phyloP scores from a whole-genome alignment of 495 filamentous ascomycete genomes.

The Penicillium arizonense region DNA sequence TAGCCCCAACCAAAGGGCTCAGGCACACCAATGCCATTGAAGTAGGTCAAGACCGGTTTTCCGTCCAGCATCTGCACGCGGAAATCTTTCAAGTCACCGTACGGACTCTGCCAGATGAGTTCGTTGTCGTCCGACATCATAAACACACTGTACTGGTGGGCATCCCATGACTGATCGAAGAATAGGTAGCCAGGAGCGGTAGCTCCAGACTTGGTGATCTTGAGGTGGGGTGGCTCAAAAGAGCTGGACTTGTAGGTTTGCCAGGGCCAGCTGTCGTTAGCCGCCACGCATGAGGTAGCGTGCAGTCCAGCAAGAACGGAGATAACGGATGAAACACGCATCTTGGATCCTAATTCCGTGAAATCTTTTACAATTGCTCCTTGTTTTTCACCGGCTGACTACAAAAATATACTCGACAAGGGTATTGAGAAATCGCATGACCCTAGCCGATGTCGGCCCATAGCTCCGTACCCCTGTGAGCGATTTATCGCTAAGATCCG shows the following conservation, averaged over 20 bases:
- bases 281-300: neutral
- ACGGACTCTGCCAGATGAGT: neutral
- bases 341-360: neutral
- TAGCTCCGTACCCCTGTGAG: neutral
- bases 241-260: conserved; percentile 1
- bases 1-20: conserved; percentile 18
- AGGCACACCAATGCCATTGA: conserved; percentile 4
- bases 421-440: neutral
- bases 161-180: conserved; percentile 5
- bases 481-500: no score
- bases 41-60: conserved; percentile 4
- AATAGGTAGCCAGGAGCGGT: conserved; percentile 1
- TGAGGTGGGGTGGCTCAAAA: neutral
- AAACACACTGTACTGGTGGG: conserved; percentile 1
- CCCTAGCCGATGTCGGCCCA: neutral
- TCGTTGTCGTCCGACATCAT: conserved; percentile 2
- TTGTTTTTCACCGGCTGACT: neutral
- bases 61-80: neutral
- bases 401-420: neutral
- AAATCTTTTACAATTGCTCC: neutral
- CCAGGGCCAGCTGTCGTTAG: neutral
- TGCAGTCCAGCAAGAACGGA: neutral
- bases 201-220: neutral
- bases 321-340: neutral
- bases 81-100: neutral